phyloP scores from a whole-genome alignment of 768 basidiomycete genomes.

The Lactifluus piperatus region DNA sequence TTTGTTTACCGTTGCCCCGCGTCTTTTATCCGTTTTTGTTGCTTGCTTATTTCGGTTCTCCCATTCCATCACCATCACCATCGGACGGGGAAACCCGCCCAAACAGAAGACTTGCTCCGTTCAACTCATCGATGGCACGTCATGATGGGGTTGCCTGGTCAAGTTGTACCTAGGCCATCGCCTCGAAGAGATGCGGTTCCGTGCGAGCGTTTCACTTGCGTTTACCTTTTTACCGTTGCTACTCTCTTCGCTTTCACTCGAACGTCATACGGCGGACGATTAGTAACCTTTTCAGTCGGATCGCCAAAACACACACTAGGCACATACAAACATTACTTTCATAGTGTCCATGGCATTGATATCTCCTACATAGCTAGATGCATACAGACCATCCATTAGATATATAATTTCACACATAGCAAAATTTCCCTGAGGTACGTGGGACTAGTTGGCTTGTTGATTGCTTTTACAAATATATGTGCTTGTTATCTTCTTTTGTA shows the following conservation, averaged over 20 bases:
- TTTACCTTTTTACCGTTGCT: background rate
- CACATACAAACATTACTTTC: background rate
- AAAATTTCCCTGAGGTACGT: background rate
- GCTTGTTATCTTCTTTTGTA: background rate
- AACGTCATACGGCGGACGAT: background rate
- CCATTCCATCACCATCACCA: background rate
- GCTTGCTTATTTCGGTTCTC: background rate
- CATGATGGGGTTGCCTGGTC: background rate
- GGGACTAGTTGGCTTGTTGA: background rate
- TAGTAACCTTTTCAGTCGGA: background rate
- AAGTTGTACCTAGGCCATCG: background rate
- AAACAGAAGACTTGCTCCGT: background rate
- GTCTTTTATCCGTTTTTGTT: background rate
- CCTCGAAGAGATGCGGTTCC: background rate
- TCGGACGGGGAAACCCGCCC: background rate
- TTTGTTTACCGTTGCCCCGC: background rate
- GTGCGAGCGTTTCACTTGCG: background rate
- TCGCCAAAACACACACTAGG: background rate
- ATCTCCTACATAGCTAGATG: conserved; percentile 2
- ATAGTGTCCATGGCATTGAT: background rate
- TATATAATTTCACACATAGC: background rate
- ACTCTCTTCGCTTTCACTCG: background rate
- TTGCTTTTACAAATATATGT: background rate
- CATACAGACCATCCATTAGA: background rate
- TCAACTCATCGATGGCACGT: background rate